Percentiles rank a stretch among this genome's conserved stretches.
phyloP scores from a whole-genome alignment of 106 monocot species.

The Posidonia australis region DNA sequence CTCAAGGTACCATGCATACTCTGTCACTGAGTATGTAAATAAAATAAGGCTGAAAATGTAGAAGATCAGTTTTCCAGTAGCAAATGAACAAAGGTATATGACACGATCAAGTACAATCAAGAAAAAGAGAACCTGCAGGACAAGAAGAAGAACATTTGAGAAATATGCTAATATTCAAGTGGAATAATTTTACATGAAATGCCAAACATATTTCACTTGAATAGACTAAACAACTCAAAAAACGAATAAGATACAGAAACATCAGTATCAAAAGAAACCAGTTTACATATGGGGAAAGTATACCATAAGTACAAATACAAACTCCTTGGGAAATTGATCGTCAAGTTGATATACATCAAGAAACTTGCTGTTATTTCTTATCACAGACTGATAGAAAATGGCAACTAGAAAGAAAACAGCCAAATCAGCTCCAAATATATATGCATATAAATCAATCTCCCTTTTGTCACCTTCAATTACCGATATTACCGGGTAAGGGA shows the following conservation, averaged over 20 bases:
- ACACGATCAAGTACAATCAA: conserved; percentile 90
- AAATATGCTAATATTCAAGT: neutral
- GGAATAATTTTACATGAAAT: neutral
- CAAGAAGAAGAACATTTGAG: conserved; percentile 1
- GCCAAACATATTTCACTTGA: no score
- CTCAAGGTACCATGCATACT: conserved; percentile 82
- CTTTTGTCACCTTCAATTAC: conserved; percentile 88
- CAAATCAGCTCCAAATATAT: conserved; percentile 94
- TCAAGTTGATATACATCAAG: conserved; percentile 95
- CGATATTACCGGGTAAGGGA: conserved; percentile 75
- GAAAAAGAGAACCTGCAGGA: conserved; percentile 80
- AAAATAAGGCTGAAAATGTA: conserved; percentile 80
- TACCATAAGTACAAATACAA: conserved; percentile 95
- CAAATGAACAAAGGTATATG: conserved; percentile 88
- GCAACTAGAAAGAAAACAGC: conserved; percentile 93
- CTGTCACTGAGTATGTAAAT: conserved; percentile 88
- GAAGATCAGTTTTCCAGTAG: conserved; percentile 62
- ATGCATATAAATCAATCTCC: conserved; percentile 89
- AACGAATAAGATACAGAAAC: no score
- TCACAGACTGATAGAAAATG: conserved; percentile 90
- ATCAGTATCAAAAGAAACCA: neutral
- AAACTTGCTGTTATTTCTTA: conserved; percentile 90
- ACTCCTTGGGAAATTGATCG: conserved; percentile 97
- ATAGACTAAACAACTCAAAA: no score
- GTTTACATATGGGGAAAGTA: neutral